Evolutionary conservation across 2,329 filamentous ascomycete species (phyloP).

Genomic region (Myriosclerotinia scirpicola): DNA sequence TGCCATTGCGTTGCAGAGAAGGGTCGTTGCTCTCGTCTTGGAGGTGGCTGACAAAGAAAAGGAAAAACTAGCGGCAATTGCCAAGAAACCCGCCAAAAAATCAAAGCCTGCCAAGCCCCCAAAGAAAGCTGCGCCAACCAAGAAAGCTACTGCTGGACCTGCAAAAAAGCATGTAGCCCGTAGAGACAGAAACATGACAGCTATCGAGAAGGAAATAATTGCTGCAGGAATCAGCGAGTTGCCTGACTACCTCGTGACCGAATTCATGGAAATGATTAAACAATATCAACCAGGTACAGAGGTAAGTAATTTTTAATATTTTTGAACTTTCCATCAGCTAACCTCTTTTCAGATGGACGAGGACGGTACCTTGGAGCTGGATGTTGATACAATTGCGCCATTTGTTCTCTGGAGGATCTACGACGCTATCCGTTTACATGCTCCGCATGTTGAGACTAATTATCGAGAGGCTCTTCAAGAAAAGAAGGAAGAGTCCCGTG

Average conservation of each 20-base stretch:
- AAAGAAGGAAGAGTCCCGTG: conserved; percentile 38
- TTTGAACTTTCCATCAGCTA: conserved; percentile 26
- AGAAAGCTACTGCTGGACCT: conserved; percentile 35
- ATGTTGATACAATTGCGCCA: conserved; percentile 59
- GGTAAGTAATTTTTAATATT: conserved; percentile 43
- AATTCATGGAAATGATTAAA: conserved; percentile 87
- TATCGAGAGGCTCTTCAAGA: conserved; percentile 29
- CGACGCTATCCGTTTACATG: conserved; percentile 50
- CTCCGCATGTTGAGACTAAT: conserved; percentile 48
- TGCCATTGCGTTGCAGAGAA: conserved; percentile 35
- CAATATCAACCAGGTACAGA: conserved; percentile 73
- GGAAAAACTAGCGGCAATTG: conserved; percentile 17
- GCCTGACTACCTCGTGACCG: conserved; percentile 72
- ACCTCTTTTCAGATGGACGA: conserved; percentile 43
- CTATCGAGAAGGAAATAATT: conserved; percentile 87
- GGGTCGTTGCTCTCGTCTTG: conserved; percentile 67
- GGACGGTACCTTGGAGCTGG: conserved; percentile 58
- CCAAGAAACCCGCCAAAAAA: conserved; percentile 53
- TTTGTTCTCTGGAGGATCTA: conserved; percentile 56
- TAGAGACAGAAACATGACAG: conserved; percentile 58
- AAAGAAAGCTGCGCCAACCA: conserved; percentile 42
- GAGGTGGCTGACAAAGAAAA: conserved; percentile 56
- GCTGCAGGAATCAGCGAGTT: conserved; percentile 81
- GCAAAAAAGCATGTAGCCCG: conserved; percentile 46
- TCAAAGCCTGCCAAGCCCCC: conserved; percentile 46